These are phyloP conservation scores for Nitzschia sp. DNA, from an alignment of 108 stramenopile genomes.

Conservation along the genomic window DNA sequence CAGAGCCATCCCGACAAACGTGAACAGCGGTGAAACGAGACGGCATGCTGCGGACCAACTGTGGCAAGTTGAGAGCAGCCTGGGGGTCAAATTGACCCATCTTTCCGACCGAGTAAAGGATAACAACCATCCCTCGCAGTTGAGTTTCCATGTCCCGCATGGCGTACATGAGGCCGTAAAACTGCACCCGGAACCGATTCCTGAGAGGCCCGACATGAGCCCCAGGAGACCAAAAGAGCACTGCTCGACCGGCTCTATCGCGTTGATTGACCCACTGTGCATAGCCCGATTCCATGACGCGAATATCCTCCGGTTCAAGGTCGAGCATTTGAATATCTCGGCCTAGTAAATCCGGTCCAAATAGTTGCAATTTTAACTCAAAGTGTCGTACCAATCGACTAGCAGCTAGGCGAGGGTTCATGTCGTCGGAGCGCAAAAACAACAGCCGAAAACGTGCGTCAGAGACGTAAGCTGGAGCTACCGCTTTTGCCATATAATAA, in stretches of 20 bases:
- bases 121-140: neutral
- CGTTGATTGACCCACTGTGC: constrained; percentile 11
- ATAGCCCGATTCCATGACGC: neutral
- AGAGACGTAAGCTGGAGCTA: constrained; percentile 25
- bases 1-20: neutral
- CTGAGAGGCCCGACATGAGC: neutral
- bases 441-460: constrained; percentile 28
- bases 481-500: constrained; percentile 11
- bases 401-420: constrained; percentile 31
- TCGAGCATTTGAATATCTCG: constrained; percentile 26
- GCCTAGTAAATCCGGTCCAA: constrained; percentile 27
- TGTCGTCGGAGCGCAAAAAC: constrained; percentile 39
- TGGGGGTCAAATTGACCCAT: neutral
- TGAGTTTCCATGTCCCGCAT: constrained; percentile 8
- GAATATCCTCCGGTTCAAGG: constrained; percentile 13
- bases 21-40: neutral
- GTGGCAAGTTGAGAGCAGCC: neutral
- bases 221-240: constrained; percentile 8
- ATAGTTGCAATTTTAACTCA: constrained; percentile 42
- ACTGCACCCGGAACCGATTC: constrained; percentile 3
- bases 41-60: neutral
- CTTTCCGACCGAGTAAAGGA: neutral
- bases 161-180: constrained; percentile 8
- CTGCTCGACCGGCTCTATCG: constrained; percentile 30
- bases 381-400: constrained; percentile 30